A percentile compares a stretch with the other conserved stretches of the same genome.
Evolutionary conservation across 1,284 basidiomycete genomes (phyloP).

Genomic region (Phenoliferia sp.): DNA sequence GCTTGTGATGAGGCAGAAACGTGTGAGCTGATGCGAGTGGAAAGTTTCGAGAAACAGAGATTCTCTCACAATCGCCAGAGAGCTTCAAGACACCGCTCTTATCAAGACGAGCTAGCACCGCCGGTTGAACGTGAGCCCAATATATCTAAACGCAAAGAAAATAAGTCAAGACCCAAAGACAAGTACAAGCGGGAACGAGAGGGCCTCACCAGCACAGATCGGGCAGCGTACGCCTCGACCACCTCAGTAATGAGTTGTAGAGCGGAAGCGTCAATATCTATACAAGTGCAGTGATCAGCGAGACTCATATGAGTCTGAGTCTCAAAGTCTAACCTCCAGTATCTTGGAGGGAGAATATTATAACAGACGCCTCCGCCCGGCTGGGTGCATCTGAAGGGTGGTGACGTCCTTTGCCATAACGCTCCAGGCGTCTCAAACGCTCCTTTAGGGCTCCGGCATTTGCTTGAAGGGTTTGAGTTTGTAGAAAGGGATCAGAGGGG

Average conservation of each 20-base stretch:
- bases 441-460: slow-evolving; percentile 85
- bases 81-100: slow-evolving; percentile 22
- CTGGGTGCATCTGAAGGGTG: slow-evolving; percentile 83
- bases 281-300: neutral
- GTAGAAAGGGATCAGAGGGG: no score
- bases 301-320: slow-evolving; percentile 54
- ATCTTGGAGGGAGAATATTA: slow-evolving; percentile 83
- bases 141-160: slow-evolving; percentile 14
- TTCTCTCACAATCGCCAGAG: slow-evolving; percentile 22
- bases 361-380: slow-evolving; percentile 63
- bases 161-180: neutral
- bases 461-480: slow-evolving; percentile 47
- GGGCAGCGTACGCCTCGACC: slow-evolving; percentile 57
- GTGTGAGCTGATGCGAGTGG: rapidly evolving
- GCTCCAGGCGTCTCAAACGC: slow-evolving; percentile 69
- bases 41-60: neutral
- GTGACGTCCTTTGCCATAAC: slow-evolving; percentile 45
- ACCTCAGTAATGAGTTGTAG: slow-evolving; percentile 80
- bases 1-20: neutral
- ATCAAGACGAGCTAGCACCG: slow-evolving; percentile 6
- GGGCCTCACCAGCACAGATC: slow-evolving; percentile 21
- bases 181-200: no score
- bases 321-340: slow-evolving; percentile 31
- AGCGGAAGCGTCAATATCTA: slow-evolving; percentile 46
- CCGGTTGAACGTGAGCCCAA: slow-evolving; percentile 17